Evolutionary conservation across 192 early-diverging fungal genomes (phyloP).

Genomic region (Backusella luteola): DNA sequence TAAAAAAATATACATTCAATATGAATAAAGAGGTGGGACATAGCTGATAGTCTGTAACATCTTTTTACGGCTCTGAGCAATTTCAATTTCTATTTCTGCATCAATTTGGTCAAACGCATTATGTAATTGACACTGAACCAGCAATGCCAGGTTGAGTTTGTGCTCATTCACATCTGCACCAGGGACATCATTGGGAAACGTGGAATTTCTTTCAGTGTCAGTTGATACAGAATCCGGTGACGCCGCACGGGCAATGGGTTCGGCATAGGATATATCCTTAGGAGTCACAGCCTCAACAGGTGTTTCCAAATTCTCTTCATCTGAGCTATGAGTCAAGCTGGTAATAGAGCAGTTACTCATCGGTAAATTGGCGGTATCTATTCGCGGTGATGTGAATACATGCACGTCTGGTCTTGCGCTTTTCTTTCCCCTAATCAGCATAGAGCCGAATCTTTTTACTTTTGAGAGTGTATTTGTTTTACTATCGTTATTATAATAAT

Average conservation of each 20-base stretch:
- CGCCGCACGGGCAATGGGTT: not conserved
- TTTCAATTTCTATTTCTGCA: not conserved
- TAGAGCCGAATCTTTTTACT: not conserved
- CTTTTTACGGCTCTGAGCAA: not conserved
- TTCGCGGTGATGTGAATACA: not conserved
- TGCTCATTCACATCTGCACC: not conserved
- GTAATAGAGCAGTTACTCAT: not conserved
- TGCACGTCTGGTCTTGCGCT: not conserved
- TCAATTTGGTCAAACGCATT: not conserved
- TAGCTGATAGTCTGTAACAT: not conserved
- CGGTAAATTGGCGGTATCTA: not conserved
- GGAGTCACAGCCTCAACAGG: conserved; percentile 5
- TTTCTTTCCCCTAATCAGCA: not conserved
- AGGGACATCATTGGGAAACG: not conserved
- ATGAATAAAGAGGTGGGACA: not conserved
- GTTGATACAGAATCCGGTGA: not conserved
- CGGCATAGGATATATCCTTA: not conserved
- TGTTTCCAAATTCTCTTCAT: not conserved
- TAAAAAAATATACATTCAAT: conserved; percentile 4
- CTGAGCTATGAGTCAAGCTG: not conserved
- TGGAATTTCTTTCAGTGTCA: not conserved
- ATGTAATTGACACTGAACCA: conserved; percentile 7
- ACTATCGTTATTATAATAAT: not conserved
- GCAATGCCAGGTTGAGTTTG: not conserved
- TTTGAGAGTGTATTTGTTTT: not conserved